Evolutionary conservation across 352 stramenopile species (phyloP), one percentile per base, ranked within the genome.

Genomic region (Globisporangium paroecandrum): DNA sequence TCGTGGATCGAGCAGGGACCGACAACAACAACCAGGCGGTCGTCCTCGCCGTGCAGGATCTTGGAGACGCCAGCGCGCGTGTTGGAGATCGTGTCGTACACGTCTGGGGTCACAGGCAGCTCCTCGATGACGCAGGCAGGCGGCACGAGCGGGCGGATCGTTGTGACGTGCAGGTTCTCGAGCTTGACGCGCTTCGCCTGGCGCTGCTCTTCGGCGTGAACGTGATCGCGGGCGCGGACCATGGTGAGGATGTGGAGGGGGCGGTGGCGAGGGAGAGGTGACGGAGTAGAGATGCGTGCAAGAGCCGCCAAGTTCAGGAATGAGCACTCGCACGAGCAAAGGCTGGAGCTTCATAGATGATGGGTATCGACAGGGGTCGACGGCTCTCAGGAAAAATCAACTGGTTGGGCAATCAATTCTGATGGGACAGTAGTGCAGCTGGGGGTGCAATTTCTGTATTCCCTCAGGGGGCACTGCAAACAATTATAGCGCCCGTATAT

Each of bases 1-100:
- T 97, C 86, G 75, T 97, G 89, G 68, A 97, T 95, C 53, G 89
- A 97, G 82, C 89, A 97, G 0, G 89, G 89, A 12, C 89, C 89
- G 29, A 97, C 89, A 1, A 97, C 72, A 4, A 95, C 88, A 15
- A 82, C 82, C 38, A 97, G 77, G 27, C 89, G 85, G 71, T 96
- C 89, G 62, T 97, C 89, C 64, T 89, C 79, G 66, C 84, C 82
- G 61, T 78, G 79, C 58, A 97, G 59, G 91, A 96, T 18, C 27
- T 43, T 60, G 29, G 81, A 83, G 4, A 94, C 76, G 36, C 73
- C 74, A 32, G 82, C 65, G 36, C 82, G 82, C 32, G 81, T 81
- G 43, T 60, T 65, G 38, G 84, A 76, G 58, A 92, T 80, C 4
- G 88, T 88, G 32, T 89, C 77, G 65, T 91, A 81, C 47, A 93